Base-by-base conservation (phyloP, 345 rosid species). In the Linum tenue region DNA sequence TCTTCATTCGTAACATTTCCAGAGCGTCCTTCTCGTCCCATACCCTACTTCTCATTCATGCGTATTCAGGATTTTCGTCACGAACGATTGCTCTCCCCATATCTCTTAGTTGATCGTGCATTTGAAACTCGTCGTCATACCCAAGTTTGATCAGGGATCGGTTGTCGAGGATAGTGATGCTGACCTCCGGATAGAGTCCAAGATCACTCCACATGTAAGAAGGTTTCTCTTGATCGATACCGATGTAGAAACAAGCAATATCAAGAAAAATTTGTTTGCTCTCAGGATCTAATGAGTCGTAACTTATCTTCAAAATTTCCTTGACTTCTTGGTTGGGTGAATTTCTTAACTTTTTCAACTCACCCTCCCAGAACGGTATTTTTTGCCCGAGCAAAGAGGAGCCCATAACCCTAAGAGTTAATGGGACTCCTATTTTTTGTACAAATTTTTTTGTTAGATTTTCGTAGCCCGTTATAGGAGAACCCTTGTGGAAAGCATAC, bases 91-190 rank as follows among this genome's bases (percentile, higher is more conserved):
- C 80, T 66, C 84, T 80, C 65, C 86, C 97, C 97, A 91, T 91
- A 66, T 91, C 92, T 53, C 76, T 76, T 37, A 91, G 74, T 63
- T 80, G 91, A 77, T 91, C 96, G 68, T 91, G 97, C 86, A 85
- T 82, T 89, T 88, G 80, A 37, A 91, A 62, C 39, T 60, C 62
- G 40, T 60, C 3, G 6, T 70, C 64, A 42, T 39, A 57, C 4
- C 42, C 2, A 17, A 84, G 62, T 73, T 80, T 91, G 36, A 91
- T 11, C 31, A 91, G 88, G 64, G 85, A 85, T 79, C 77, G 88
- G 51, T 64, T 74, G 9, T 51, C 55, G 3, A 88, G 91, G 22
- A 63, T 80, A 64, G 42, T 62, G 50, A 91, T 69, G 14, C 79
- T 75, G 10, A 64, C 79, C 74, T 83, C 83, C 6, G 79, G 80